A percentile compares a stretch with the other conserved stretches of the same genome.
phyloP scores from a whole-genome alignment of 164 flowering plant species.

The Nymphaea thermarum region DNA sequence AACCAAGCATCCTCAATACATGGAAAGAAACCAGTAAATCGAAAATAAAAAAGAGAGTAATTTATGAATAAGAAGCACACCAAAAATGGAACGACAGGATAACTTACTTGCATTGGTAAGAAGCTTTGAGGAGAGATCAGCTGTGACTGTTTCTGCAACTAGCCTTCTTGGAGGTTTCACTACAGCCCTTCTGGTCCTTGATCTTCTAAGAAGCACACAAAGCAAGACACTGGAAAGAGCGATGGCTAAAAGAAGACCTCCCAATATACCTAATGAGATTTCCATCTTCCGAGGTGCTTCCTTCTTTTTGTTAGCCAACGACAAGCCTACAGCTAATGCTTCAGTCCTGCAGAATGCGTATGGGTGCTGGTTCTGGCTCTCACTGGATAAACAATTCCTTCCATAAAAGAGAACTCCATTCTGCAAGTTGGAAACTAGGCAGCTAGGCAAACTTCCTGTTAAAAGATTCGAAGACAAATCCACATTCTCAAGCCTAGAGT shows the following conservation, averaged over 20 bases:
- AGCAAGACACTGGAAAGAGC: constrained; percentile 23
- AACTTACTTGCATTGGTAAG: constrained; percentile 81
- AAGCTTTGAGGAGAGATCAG: constrained; percentile 61
- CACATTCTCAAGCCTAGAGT: constrained; percentile 37
- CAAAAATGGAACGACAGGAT: constrained; percentile 4
- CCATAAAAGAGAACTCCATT: constrained; percentile 32
- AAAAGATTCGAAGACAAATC: constrained; percentile 77
- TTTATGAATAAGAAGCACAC: neutral
- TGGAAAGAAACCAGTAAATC: neutral
- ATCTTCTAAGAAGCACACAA: constrained; percentile 28
- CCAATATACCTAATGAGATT: constrained; percentile 33
- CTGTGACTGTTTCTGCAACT: constrained; percentile 42
- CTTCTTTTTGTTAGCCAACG: constrained; percentile 30
- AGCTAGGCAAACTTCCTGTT: constrained; percentile 64
- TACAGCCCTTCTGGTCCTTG: constrained; percentile 13
- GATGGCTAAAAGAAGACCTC: constrained; percentile 38
- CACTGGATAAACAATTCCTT: constrained; percentile 49
- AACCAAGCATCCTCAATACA: neutral
- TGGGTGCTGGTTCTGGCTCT: constrained; percentile 46
- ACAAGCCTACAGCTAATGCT: constrained; percentile 86
- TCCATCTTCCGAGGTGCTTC: constrained; percentile 26
- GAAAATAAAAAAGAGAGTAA: neutral
- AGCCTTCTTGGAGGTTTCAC: constrained; percentile 29
- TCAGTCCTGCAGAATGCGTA: constrained; percentile 61
- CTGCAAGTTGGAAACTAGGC: constrained; percentile 34